Conservation (phyloP, 2,329 filamentous ascomycete genomes). For the Taxawa tesnikishii region DNA sequence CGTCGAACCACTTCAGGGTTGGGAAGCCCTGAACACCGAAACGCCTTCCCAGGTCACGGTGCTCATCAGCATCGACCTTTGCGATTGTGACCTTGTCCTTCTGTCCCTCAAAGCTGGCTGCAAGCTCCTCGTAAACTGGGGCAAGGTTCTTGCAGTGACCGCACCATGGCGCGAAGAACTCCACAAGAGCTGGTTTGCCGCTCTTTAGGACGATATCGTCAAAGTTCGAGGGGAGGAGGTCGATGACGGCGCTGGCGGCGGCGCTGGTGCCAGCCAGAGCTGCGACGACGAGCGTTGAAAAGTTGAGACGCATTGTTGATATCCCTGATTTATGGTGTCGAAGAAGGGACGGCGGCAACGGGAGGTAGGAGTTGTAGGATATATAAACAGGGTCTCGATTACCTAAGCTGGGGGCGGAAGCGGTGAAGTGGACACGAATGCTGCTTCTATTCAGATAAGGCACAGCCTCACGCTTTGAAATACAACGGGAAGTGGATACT, state of each 20-base stretch:
- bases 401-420: no score
- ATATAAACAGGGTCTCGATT: no score
- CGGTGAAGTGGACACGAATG: no score
- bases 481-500: no score
- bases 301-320: no score
- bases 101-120: constrained; percentile 56
- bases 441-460: no score
- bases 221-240: constrained; percentile 84
- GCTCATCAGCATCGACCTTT: constrained; percentile 89
- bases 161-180: constrained; percentile 98
- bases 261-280: constrained; percentile 36
- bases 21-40: constrained; percentile 92
- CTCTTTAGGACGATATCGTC: constrained; percentile 80
- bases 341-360: no score
- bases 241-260: constrained; percentile 71
- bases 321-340: no score
- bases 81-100: constrained; percentile 73
- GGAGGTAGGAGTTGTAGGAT: no score
- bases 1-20: constrained; percentile 95
- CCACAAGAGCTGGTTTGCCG: constrained; percentile 88
- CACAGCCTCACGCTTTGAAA: no score
- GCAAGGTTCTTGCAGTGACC: constrained; percentile 98
- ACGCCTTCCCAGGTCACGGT: constrained; percentile 71
- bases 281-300: no score
- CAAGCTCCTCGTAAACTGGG: constrained; percentile 88